These are phyloP conservation scores for Fusarium coicis DNA, from an alignment of 2,329 filamentous ascomycete genomes.

Conservation along the genomic window DNA sequence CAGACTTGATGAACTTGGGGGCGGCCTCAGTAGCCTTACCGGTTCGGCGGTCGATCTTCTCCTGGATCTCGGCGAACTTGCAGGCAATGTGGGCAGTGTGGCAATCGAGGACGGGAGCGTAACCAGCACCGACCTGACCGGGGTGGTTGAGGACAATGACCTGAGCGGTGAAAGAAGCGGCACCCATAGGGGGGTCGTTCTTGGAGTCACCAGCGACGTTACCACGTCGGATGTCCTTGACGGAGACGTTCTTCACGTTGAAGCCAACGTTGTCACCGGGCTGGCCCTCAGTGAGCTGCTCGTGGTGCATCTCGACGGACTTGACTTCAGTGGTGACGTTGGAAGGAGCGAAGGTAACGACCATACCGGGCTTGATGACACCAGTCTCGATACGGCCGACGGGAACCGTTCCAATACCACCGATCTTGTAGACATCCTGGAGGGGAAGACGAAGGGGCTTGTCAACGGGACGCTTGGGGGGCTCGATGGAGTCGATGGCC, in stretches of 20 bases:
- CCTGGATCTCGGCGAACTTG: slow-evolving; percentile 99
- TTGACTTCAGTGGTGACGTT: slow-evolving; percentile 99
- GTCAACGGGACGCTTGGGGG: slow-evolving; percentile 91
- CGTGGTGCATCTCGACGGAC: slow-evolving; percentile 99
- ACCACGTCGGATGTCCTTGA: slow-evolving; percentile 99
- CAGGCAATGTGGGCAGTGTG: slow-evolving; percentile 99
- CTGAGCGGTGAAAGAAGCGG: slow-evolving; percentile 98
- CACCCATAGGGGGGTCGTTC: slow-evolving; percentile 93
- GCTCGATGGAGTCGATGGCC: slow-evolving; percentile 96
- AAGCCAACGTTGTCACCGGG: slow-evolving; percentile 99
- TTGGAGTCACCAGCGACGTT: slow-evolving; percentile 99
- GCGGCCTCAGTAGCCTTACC: slow-evolving; percentile 92
- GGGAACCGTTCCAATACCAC: slow-evolving; percentile 99
- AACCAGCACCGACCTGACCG: slow-evolving; percentile 98
- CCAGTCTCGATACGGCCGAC: slow-evolving; percentile 99
- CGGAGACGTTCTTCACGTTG: slow-evolving; percentile 99
- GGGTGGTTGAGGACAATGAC: slow-evolving; percentile 99
- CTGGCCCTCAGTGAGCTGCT: slow-evolving; percentile 93
- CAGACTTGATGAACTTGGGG: slow-evolving; percentile 99
- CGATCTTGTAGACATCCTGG: slow-evolving; percentile 99
- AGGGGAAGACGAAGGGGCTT: slow-evolving; percentile 99
- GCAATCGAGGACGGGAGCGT: slow-evolving; percentile 99
- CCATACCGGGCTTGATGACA: slow-evolving; percentile 89
- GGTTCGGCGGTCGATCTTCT: slow-evolving; percentile 99
- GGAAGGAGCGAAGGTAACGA: slow-evolving; percentile 98